Base-by-base conservation (phyloP, 495 filamentous ascomycete genomes). In the Tuber microsphaerosporum region DNA sequence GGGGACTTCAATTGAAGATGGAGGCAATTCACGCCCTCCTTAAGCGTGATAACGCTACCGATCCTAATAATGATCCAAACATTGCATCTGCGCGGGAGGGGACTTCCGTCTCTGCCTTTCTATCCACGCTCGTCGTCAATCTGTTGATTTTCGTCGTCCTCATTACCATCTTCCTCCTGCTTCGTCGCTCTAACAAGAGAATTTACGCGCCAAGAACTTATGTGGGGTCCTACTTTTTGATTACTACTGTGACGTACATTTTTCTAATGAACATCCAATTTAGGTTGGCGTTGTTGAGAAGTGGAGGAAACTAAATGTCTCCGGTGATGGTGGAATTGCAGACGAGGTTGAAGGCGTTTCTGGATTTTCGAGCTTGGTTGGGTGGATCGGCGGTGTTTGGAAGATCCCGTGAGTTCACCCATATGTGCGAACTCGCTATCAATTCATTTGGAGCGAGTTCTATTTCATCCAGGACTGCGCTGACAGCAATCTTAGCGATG, bases 121-220 rank as follows among this genome's bases (percentile, higher is more conserved):
- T 96, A 76, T 87, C 89, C 68, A 94, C 93, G 22, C 84, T 97
- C 46, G 86, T 89, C 17, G 93, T 94, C 22, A 88, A 91, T 61
- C 81, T 89, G 22, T 75, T 92, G n/a, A 82, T 91, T 79, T 90
- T 92, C 14, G 83, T 79, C 48, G 84, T 89, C 75, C 93, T 94
- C 84, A 74, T 93, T 44, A 46, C 85, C 39, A 79, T 92, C 70
- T 99, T 97, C 87, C 84, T 97, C 71, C 82, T 95, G 74, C 85
- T 99, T 74, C 90, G 95, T 43, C 87, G 85, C 76, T 91, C 86
- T 69, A 86, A 94, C 71, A 88, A 87, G 74, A 89, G 94, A 69
- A 91, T 88, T 84, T 99, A 99, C 86, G 90, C 92, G 71, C 95
- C 95, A 4, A 88, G 94, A 84, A 94, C 93, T 37, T 97, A 94